Evolutionary conservation across 148 eudicot genomes (phyloP), one percentile per base, ranked within the genome.

Genomic region (Talinum fruticosum): DNA sequence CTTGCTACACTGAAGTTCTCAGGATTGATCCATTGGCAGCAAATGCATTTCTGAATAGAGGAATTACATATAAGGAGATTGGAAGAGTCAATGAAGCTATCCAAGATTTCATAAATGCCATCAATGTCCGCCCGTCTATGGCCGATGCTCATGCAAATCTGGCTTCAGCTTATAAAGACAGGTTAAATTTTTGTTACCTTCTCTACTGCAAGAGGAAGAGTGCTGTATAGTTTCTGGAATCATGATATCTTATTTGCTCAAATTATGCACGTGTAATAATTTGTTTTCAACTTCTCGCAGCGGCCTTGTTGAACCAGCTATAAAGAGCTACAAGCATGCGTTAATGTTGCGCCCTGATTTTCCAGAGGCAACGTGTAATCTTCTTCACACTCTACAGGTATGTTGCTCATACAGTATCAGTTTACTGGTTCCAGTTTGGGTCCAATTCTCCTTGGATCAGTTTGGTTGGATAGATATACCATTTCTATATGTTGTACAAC

Each of bases 101-200:
- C 82, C 99, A 96, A 80, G 99, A 96, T 61, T 96, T 93, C 79
- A 47, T 78, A 44, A 88, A 83, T 87, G 99, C 97, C 49, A 91
- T 96, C 82, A 82, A 85, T 41, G 84, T 90, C 62, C 90, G 99
- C 23, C 99, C 99, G 74, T 75, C 86, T 81, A 88, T 93, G 97
- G 97, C 99, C 70, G 99, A 96, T 83, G 97, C 97, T 86, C 99
- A 93, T 88, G 97, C 95, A 66, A 93, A 93, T 85, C 78, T 96
- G 84, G 99, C 99, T 74, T 96, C 97, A 76, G 99, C 97, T 77
- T 93, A 93, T 45, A 96, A 93, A 74, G 97, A 96, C 79, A 96
- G 97, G 99, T 93, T 81, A 73, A 47, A 37, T 37, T 37, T 37
- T 37, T 37, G 69, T 82, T 18, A 71, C 2, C 21, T 33, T 21